phyloP scores from a whole-genome alignment of 2,329 filamentous ascomycete genomes.

The Chaetomium strumarium region DNA sequence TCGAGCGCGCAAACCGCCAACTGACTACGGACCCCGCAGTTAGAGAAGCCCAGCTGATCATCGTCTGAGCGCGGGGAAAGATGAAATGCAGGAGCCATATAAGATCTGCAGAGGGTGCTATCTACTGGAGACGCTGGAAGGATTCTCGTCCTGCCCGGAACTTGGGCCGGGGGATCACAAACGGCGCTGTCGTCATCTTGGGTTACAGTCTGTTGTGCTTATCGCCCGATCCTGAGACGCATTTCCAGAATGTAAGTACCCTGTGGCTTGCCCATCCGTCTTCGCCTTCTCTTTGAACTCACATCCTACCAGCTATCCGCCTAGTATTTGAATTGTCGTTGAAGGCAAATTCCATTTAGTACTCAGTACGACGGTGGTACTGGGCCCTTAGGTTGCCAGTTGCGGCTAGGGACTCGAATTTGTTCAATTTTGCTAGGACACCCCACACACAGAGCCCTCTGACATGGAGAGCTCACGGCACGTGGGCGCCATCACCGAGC shows the following conservation, averaged over 20 bases:
- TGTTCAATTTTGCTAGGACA: background rate
- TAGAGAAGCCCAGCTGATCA: background rate
- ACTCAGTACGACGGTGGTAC: constrained; percentile 1
- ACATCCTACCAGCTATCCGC: background rate
- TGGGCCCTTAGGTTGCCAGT: constrained; percentile 1
- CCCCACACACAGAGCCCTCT: background rate
- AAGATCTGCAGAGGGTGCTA: constrained; percentile 13
- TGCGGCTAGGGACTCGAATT: background rate
- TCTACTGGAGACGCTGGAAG: constrained; percentile 11
- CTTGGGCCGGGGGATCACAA: background rate
- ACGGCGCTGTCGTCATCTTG: constrained; percentile 10
- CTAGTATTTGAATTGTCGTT: background rate
- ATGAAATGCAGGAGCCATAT: constrained; percentile 8
- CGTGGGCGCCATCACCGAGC: constrained; percentile 40
- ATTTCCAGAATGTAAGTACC: background rate
- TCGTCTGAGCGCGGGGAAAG: constrained; percentile 5
- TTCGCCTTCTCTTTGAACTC: background rate
- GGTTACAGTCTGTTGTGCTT: constrained; percentile 1
- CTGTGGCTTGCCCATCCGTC: background rate
- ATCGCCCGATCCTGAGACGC: constrained; percentile 1
- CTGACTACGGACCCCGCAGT: constrained; percentile 6
- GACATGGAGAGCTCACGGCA: constrained; percentile 32
- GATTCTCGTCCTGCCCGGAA: background rate
- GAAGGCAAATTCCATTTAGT: constrained; percentile 4
- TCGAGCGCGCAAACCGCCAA: constrained; percentile 3